phyloP scores from a whole-genome alignment of 768 basidiomycete genomes.

The Rhizopogon roseolus region DNA sequence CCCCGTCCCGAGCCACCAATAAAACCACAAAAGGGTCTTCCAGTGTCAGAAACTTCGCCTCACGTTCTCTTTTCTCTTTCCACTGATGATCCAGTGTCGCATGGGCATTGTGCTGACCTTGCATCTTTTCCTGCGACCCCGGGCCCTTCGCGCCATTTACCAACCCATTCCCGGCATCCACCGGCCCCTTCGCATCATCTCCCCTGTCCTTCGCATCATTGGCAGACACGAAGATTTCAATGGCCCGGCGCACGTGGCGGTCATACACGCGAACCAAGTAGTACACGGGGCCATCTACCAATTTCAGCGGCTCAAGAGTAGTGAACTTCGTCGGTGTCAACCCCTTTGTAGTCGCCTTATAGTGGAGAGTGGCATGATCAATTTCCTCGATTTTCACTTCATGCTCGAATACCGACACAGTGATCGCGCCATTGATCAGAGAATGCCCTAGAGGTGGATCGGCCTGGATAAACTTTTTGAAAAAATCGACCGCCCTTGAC shows the following conservation, averaged over 20 bases:
- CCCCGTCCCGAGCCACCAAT: conserved; percentile 1
- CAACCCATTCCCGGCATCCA: neutral
- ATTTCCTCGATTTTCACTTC: conserved; percentile 2
- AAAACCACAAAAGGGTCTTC: conserved; percentile 10
- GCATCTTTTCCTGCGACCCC: no score
- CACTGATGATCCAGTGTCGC: conserved; percentile 5
- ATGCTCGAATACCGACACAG: conserved; percentile 17
- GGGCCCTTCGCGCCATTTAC: neutral
- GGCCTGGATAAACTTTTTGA: conserved; percentile 4
- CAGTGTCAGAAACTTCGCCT: conserved; percentile 11
- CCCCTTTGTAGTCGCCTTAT: conserved; percentile 10
- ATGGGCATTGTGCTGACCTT: neutral
- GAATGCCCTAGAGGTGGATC: conserved; percentile 12
- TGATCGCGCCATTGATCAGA: conserved; percentile 20
- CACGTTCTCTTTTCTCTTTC: conserved; percentile 10
- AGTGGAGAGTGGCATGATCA: neutral
- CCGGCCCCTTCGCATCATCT: neutral
- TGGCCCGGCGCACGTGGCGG: conserved; percentile 8
- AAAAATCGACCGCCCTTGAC: neutral
- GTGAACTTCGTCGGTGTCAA: conserved; percentile 5
- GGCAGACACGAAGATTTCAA: conserved; percentile 11
- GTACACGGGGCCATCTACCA: conserved; percentile 4
- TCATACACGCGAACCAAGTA: conserved; percentile 20
- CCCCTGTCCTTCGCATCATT: conserved; percentile 7
- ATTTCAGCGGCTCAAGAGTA: neutral